A percentile compares a stretch with the other conserved stretches of the same genome.
These are phyloP conservation scores for Phylloporus sp. DNA, from an alignment of 1,284 basidiomycete species.

Conservation along the genomic window DNA sequence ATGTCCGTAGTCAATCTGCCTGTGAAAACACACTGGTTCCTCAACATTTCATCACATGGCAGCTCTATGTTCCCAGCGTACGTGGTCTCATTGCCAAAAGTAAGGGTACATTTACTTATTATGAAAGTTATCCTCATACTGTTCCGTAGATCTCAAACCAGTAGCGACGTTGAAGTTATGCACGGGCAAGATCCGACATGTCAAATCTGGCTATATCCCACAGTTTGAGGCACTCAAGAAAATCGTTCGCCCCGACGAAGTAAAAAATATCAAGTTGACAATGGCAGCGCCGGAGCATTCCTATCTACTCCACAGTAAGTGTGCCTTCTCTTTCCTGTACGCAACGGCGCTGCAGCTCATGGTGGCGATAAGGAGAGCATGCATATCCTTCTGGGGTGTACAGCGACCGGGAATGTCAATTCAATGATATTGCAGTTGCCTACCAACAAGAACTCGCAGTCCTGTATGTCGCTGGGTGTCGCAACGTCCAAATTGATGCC, in stretches of 20 bases:
- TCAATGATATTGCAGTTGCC: slow-evolving; percentile 73
- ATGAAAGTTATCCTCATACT: slow-evolving; percentile 20
- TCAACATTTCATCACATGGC: too few species aligned
- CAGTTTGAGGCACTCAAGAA: slow-evolving; percentile 68
- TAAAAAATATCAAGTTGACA: slow-evolving; percentile 76
- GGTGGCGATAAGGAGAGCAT: slow-evolving; percentile 26
- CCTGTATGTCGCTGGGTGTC: slow-evolving; percentile 76
- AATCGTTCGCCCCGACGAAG: slow-evolving; percentile 64
- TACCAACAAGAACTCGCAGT: slow-evolving; percentile 78
- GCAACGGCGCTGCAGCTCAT: slow-evolving; percentile 3
- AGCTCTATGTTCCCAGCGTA: too few species aligned
- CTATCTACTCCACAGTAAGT: slow-evolving; percentile 72
- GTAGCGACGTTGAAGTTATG: slow-evolving; percentile 65
- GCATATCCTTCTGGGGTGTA: slow-evolving; percentile 32
- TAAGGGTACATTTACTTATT: slow-evolving; percentile 29
- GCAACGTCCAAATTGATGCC: slow-evolving; percentile 81
- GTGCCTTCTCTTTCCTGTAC: neutral
- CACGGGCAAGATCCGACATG: slow-evolving; percentile 67
- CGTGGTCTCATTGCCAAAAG: too few species aligned
- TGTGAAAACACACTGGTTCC: too few species aligned
- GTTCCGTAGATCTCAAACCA: slow-evolving; percentile 49
- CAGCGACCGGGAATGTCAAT: slow-evolving; percentile 67
- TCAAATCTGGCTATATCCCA: slow-evolving; percentile 68
- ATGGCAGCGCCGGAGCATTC: slow-evolving; percentile 82
- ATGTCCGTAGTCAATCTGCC: too few species aligned